phyloP scores from a whole-genome alignment of 768 basidiomycete species.

The Mycena leptocephala region DNA sequence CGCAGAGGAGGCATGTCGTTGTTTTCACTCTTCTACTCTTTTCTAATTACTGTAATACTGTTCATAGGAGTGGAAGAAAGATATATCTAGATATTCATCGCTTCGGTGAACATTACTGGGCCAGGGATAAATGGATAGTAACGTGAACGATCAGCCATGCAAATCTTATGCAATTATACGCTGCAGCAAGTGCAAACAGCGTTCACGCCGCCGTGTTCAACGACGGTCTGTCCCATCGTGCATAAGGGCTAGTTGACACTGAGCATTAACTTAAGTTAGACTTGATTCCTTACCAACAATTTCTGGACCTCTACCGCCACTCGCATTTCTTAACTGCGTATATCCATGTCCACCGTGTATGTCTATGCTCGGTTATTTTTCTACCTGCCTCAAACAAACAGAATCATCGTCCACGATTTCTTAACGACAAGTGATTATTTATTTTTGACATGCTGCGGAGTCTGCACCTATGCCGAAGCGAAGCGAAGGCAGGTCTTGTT shows the following conservation, averaged over 20 bases:
- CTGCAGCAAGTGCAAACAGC: neutral
- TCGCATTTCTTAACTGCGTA: neutral
- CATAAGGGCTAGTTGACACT: neutral
- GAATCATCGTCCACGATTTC: neutral
- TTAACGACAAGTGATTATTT: neutral
- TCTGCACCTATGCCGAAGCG: neutral
- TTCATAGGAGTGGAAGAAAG: neutral
- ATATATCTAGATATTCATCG: neutral
- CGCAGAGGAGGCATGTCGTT: neutral
- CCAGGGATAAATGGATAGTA: neutral
- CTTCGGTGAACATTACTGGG: neutral
- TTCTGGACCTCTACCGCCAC: neutral
- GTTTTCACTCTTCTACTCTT: neutral
- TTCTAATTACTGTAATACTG: too few relatives aligned
- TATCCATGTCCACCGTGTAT: neutral
- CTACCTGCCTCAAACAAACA: neutral
- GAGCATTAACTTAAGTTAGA: neutral
- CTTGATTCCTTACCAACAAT: neutral
- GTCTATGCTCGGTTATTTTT: neutral
- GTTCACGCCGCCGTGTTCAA: neutral
- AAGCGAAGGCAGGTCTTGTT: too few relatives aligned
- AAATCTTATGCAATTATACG: neutral
- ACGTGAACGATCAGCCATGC: neutral
- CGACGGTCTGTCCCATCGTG: neutral
- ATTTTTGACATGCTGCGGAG: neutral